Base-by-base conservation (phyloP, 139 green algal genomes). In the Picochlorum sp. region DNA sequence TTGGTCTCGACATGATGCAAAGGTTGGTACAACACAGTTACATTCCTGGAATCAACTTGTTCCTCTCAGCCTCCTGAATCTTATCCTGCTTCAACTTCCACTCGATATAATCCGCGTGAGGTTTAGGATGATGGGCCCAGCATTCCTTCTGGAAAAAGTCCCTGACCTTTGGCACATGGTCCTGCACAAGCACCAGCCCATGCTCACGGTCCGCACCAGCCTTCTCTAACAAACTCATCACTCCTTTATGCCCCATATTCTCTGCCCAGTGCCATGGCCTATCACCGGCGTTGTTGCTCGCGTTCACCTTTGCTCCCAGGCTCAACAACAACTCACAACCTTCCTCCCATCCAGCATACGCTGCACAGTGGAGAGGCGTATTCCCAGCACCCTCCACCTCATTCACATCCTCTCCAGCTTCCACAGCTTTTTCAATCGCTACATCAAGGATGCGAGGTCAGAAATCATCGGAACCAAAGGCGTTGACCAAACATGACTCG, bases 101-200 rank as follows among this genome's bases (percentile, higher is more conserved):
- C 9, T 82, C 82, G 20, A 96, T 74, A 67, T 83, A 96, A 64
- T 95, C 90, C 7, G 66, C 62, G 55, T 95, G 88, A 2, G 90
- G 90, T 67, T 91, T 87, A 20, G 90, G 90, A 70, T 97, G 90
- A 74, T 95, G 83, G 7, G 58, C 54, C 85, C 88, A 96, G 77
- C 88, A 95, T 6, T 86, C 82, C 57, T 89, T 88, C 31, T 82
- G 45, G 77, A 89, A 96, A 45, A 96, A 97, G 60, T 97, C 90
- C 77, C 95, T 94, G 49, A 96, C 90, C 66, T 97, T 97, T 41
- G 91, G 88, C 7, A 96, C 79, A 62, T 97, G 88, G 74, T 97
- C 91, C 51, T 83, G 87, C 37, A 97, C 90, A 66, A 97, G 69
- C 41, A 97, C 90, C 51, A 85, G 65, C 6, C 91, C 91, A 26